These are phyloP conservation scores for Candida xiaguanensis DNA, from an alignment of 805 yeast species.

Conservation along the genomic window DNA sequence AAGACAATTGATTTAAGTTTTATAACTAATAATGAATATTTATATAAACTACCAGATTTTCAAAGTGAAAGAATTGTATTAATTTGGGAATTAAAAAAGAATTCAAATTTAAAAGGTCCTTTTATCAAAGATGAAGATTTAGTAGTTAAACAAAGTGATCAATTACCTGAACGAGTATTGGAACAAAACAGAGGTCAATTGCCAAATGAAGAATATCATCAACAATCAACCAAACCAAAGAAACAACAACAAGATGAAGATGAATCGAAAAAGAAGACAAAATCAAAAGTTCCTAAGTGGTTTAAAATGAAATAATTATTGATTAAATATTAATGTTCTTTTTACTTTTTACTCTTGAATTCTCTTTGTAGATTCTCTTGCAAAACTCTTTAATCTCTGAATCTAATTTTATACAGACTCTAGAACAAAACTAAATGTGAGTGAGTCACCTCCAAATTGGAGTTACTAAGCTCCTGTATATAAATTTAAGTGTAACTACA, in stretches of 20 bases:
- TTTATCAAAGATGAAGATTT: conserved; percentile 18
- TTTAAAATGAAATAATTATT: conserved; percentile 14
- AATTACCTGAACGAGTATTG: conserved; percentile 34
- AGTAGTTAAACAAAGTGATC: conserved; percentile 20
- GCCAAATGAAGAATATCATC: conserved; percentile 21
- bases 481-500: background rate
- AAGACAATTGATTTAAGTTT: conserved; percentile 24
- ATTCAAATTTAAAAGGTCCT: conserved; percentile 19
- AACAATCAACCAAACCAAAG: background rate
- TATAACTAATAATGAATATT: conserved; percentile 20
- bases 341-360: too few relatives aligned
- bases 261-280: background rate
- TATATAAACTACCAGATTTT: conserved; percentile 29
- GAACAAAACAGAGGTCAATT: conserved; percentile 30
- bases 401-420: too few relatives aligned
- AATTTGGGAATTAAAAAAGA: conserved; percentile 33
- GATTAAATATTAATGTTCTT: background rate
- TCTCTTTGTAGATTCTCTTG: too few relatives aligned
- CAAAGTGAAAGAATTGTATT: conserved; percentile 26
- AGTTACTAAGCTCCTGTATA: conserved; percentile 1
- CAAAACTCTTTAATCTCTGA: too few relatives aligned
- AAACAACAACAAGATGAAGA: conserved; percentile 1
- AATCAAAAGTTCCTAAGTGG: conserved; percentile 22
- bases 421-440: too few relatives aligned
- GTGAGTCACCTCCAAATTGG: background rate